These are phyloP conservation scores for Neurospora sublineolata DNA, from an alignment of 495 filamentous ascomycete genomes.

Conservation along the genomic window DNA sequence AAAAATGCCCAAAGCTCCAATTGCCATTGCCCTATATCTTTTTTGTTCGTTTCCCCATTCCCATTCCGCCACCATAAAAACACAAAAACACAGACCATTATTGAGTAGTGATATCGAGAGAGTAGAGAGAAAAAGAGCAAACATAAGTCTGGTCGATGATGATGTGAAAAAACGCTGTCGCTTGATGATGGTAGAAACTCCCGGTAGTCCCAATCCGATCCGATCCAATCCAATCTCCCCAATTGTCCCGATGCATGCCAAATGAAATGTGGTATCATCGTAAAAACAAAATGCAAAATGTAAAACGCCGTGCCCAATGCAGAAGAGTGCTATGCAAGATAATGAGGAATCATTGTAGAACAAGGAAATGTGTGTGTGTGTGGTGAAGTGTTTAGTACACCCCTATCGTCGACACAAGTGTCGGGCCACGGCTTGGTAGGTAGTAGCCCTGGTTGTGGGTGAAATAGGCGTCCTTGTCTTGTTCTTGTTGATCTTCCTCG, in stretches of 20 bases:
- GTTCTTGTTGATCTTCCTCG: constrained; percentile 6
- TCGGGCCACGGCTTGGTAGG: constrained; percentile 38
- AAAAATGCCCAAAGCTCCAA: not conserved
- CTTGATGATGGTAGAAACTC: not conserved
- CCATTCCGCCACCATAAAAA: not conserved
- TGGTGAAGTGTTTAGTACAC: constrained; percentile 27
- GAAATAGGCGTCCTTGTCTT: constrained; percentile 41
- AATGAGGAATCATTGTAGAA: constrained; percentile 10
- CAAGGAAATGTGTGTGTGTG: constrained; percentile 17
- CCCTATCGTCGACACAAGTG: constrained; percentile 36
- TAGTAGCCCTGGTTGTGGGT: constrained; percentile 45
- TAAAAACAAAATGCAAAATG: not conserved
- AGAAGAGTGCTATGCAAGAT: constrained; percentile 1
- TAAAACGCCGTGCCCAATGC: constrained; percentile 9
- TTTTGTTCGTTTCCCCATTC: not conserved
- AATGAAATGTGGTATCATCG: constrained; percentile 6
- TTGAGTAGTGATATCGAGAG: not conserved
- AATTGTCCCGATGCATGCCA: not conserved
- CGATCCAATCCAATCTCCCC: not conserved
- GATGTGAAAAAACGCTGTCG: not conserved
- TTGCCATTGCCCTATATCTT: not conserved
- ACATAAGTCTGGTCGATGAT: not conserved
- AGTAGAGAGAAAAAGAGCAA: not conserved
- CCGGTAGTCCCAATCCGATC: constrained; percentile 1
- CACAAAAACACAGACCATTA: not conserved